phyloP scores from a whole-genome alignment of 2,329 filamentous ascomycete species.

The Trichoderma sp. region DNA sequence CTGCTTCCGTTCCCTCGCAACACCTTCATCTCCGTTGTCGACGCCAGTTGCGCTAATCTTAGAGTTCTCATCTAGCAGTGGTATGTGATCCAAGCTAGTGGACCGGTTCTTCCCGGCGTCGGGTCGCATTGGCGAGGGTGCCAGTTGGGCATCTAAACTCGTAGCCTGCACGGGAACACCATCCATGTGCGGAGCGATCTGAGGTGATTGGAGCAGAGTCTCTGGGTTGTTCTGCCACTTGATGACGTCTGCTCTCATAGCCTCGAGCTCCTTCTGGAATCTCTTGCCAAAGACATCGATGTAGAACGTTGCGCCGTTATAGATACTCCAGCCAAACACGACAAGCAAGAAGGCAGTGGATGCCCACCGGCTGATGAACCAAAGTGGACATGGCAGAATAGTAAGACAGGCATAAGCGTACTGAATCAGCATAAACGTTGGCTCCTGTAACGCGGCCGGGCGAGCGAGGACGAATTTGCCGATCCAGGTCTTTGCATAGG shows the following conservation, averaged over 20 bases:
- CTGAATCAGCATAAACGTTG: slow-evolving; percentile 94
- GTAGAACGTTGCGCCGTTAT: slow-evolving; percentile 96
- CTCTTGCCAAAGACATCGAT: slow-evolving; percentile 96
- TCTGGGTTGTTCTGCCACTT: slow-evolving; percentile 75
- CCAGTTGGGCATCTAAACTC: slow-evolving; percentile 21
- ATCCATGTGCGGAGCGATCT: slow-evolving; percentile 33
- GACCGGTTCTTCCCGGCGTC: slow-evolving; percentile 26
- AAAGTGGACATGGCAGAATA: slow-evolving; percentile 90
- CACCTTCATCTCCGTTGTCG: slow-evolving; percentile 46
- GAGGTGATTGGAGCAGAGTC: slow-evolving; percentile 38
- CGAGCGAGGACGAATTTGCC: slow-evolving; percentile 80
- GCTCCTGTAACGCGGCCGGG: slow-evolving; percentile 74
- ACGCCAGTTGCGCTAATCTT: slow-evolving; percentile 40
- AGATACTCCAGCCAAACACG: slow-evolving; percentile 93
- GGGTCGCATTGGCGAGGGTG: slow-evolving; percentile 24
- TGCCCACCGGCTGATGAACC: slow-evolving; percentile 86
- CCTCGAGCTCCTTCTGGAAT: slow-evolving; percentile 94
- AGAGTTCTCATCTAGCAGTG: slow-evolving; percentile 50
- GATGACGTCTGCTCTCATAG: slow-evolving; percentile 81
- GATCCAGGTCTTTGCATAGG: slow-evolving; percentile 86
- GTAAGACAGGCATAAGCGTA: slow-evolving; percentile 87
- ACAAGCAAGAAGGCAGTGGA: slow-evolving; percentile 72
- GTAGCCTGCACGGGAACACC: slow-evolving; percentile 20
- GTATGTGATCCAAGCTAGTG: slow-evolving; percentile 53
- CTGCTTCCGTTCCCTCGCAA: slow-evolving; percentile 48